Evolutionary conservation across 139 green algal genomes (phyloP), one percentile per base, ranked within the genome.

Genomic region (Limnomonas spitsbergensis): DNA sequence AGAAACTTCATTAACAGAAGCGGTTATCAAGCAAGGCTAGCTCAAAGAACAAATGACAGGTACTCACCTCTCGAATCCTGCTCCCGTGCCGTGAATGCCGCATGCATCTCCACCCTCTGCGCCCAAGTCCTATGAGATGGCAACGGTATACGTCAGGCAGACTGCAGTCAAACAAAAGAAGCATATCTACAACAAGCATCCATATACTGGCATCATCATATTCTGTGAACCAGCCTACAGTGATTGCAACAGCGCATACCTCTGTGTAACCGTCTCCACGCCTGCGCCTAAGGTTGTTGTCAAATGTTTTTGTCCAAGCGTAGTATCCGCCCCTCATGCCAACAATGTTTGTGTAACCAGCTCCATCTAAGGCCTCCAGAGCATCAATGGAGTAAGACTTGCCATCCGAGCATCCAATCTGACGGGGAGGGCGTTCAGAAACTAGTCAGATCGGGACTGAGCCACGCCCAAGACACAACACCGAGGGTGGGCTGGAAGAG

Each of bases 271-370:
- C 86, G 2, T 82, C 86, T 37, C 67, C 80, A 38, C 81, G 78
- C 40, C 86, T 78, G 69, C 86, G 81, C 29, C 40, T 27, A 20
- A 90, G 69, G 81, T 90, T 90, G 83, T 90, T 87, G 81, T 90
- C 86, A 35, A 82, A 89, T 24, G 69, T 75, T 40, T 78, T 84
- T 80, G 90, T 94, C 91, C 93, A 97, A 26, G 81, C 82, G 80
- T 93, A 88, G 88, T 90, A 97, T 38, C 93, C 93, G 34, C 93
- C 93, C 73, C 85, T 85, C 31, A 96, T 74, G 26, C 91, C 91
- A 24, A 88, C 89, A 1, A 96, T 40, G 78, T 93, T 91, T 26
- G 66, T 72, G 81, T 96, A 96, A 24, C 92, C 92, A 0, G 88
- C 92, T 78, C 93, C 93, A 40, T 97, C 93, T 68, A 97, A 82